Base-by-base conservation (phyloP, 345 rosid genomes). In the Arabidopsis suecica region DNA sequence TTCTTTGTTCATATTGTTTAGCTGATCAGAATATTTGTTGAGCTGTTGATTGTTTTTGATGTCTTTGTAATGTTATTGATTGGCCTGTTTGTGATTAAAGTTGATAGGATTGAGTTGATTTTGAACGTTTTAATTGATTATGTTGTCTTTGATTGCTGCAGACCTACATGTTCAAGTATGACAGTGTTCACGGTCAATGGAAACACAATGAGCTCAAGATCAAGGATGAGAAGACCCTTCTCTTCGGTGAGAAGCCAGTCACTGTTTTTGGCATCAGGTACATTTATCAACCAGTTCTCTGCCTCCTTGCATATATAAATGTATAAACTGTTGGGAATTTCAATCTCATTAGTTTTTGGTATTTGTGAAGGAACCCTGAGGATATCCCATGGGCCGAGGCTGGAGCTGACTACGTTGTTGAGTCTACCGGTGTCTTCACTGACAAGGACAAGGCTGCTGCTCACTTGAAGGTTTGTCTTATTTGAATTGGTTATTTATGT, bases 401-500 rank as follows among this genome's bases (percentile, higher is more conserved):
- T 4, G 96, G 96, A 33, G 98, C 96, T 3, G 97, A 88, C 25
- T 88, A 59, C 57, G 85, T 93, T 40, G 97, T 93, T 7, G 96
- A 93, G 81, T 88, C 97, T 9, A 93, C 94, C 1, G 93, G 96
- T 59, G 97, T 91, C 54, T 93, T 93, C 88, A 93, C 97, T 1
- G 97, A 93, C 90, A 91, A 93, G 85, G 97, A 86, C 32, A 93
- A 91, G 79, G 98, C 94, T 67, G 96, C 97, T 72, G 92, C 97
- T 65, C 98, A 91, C 84, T 83, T 93, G 90, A 93, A 93, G 91
- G 98, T 93, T 45, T 53, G 73, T 54, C 37, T 58, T 10, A 6
- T 40, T 61, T 25, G 7, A 14, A 7, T 3, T 38, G 4, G 8
- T 5, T 77, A 6, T 55, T 16, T 11, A 2, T 67, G 2, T 23